Conservation (phyloP, 108 stramenopile genomes). For the Seminavis robusta region DNA sequence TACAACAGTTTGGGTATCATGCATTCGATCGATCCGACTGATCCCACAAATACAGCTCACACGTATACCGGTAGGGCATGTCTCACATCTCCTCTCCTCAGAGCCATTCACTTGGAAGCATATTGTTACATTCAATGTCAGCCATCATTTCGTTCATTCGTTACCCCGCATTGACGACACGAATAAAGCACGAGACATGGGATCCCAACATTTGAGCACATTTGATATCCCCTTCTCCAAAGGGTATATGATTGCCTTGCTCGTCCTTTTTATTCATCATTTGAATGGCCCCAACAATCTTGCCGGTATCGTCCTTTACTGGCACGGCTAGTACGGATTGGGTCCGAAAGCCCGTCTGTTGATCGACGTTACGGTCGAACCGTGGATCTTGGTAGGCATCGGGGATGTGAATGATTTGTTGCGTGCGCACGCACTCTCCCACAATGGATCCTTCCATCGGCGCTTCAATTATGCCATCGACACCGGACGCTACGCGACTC, state of each 20-base stretch:
- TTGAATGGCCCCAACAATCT: constrained; percentile 49
- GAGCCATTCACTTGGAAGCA: too few species aligned
- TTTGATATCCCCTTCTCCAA: constrained; percentile 48
- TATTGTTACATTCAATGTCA: too few species aligned
- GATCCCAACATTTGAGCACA: constrained; percentile 43
- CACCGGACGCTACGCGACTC: constrained; percentile 37
- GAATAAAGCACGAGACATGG: constrained; percentile 55
- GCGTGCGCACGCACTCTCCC: constrained; percentile 33
- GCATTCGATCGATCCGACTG: too few species aligned
- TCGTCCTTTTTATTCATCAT: constrained; percentile 53
- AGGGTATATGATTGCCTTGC: constrained; percentile 23
- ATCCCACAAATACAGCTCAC: too few species aligned
- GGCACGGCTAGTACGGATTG: constrained; percentile 47
- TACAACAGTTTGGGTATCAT: too few species aligned
- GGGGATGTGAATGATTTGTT: constrained; percentile 38
- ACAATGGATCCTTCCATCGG: constrained; percentile 31
- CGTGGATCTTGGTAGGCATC: constrained; percentile 54
- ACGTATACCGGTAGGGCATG: too few species aligned
- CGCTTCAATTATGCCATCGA: constrained; percentile 42
- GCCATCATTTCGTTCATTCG: too few species aligned
- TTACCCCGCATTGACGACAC: constrained; percentile 43
- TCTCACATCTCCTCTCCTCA: too few species aligned
- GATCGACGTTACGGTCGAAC: constrained; percentile 58
- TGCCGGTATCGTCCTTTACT: constrained; percentile 29
- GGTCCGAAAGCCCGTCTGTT: constrained; percentile 58